These are phyloP conservation scores for Ehretia macrophylla DNA, from an alignment of 257 asterid genomes.

Conservation along the genomic window DNA sequence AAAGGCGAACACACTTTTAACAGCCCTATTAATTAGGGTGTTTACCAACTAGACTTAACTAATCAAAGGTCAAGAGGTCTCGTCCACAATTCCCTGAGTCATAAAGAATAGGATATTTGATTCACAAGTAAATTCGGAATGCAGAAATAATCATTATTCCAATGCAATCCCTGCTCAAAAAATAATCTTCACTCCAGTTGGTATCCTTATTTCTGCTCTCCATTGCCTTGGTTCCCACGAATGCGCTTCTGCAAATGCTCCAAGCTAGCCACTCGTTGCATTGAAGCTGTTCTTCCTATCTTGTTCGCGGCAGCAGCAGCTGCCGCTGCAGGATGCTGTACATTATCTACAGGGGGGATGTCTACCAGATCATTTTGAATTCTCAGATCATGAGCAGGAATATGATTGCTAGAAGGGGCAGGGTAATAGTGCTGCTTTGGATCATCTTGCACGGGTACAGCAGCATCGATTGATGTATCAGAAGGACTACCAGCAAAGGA, in stretches of 20 bases:
- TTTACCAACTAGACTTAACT: not conserved
- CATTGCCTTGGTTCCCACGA: slow-evolving; percentile 41
- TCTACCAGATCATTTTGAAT: slow-evolving; percentile 39
- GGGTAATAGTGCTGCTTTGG: slow-evolving; percentile 51
- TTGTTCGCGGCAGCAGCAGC: slow-evolving; percentile 11
- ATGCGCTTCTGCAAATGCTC: slow-evolving; percentile 90
- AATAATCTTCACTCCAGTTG: not conserved
- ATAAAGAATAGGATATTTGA: not conserved
- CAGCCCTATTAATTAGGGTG: too few species aligned
- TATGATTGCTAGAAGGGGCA: slow-evolving; percentile 31
- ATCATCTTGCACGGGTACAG: slow-evolving; percentile 62
- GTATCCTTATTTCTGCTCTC: not conserved
- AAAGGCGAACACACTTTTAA: too few species aligned
- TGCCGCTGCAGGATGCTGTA: slow-evolving; percentile 27
- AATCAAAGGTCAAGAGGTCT: not conserved
- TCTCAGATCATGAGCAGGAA: slow-evolving; percentile 32
- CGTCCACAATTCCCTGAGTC: not conserved
- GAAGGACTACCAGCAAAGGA: slow-evolving; percentile 56
- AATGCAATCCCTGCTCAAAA: not conserved
- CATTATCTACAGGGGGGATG: slow-evolving; percentile 32
- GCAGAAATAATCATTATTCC: not conserved
- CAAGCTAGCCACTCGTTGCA: slow-evolving; percentile 93
- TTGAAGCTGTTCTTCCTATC: slow-evolving; percentile 55
- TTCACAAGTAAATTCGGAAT: not conserved
- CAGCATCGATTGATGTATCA: slow-evolving; percentile 60